Percentiles rank a stretch among this genome's conserved stretches.
Conservation (phyloP, 1,139 yeast species). For the Saccharomycopsis crataegensis region DNA sequence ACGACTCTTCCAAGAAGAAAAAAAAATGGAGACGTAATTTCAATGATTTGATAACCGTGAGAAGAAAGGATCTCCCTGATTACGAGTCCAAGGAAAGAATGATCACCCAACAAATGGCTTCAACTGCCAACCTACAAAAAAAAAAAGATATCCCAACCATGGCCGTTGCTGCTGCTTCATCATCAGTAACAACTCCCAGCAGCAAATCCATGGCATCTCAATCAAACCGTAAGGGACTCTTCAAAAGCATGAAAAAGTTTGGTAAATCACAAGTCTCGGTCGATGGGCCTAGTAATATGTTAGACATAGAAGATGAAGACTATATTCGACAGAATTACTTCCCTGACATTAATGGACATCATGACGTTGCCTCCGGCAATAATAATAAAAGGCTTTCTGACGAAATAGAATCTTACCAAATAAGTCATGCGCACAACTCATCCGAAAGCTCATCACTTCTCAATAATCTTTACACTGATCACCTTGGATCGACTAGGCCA, state of each 20-base stretch:
- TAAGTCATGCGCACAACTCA: neutral
- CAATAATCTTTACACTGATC: neutral
- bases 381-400: neutral
- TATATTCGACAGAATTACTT: slow-evolving; percentile 13
- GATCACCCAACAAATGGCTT: neutral
- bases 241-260: neutral
- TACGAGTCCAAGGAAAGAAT: neutral
- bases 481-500: no score
- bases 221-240: neutral
- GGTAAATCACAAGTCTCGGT: neutral
- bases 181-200: neutral
- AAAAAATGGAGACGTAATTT: slow-evolving; percentile 5
- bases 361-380: neutral
- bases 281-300: neutral
- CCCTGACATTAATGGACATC: neutral
- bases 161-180: neutral
- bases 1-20: neutral
- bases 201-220: neutral
- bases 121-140: neutral
- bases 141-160: neutral
- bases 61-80: slow-evolving; percentile 2
- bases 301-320: slow-evolving; percentile 4
- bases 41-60: slow-evolving; percentile 4
- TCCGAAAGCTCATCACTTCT: slow-evolving; percentile 6
- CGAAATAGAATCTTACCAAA: slow-evolving; percentile 1